Percentiles rank a stretch among this genome's conserved stretches.
Evolutionary conservation across 1,284 basidiomycete genomes (phyloP).

Genomic region (Meira nashicola): DNA sequence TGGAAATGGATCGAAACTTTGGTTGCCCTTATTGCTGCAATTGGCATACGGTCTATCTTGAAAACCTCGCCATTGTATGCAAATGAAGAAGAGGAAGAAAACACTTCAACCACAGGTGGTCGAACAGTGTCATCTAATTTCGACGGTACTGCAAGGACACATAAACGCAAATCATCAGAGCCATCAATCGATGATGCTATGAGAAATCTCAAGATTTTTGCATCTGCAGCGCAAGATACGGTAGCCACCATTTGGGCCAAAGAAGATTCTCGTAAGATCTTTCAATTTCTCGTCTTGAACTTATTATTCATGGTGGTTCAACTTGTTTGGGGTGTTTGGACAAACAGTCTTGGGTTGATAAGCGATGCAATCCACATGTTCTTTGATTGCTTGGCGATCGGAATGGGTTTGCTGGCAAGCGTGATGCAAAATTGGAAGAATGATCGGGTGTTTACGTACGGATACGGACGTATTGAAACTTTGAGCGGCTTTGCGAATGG

Average conservation of each 20-base stretch:
- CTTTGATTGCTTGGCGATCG: constrained; percentile 97
- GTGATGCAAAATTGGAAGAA: constrained; percentile 97
- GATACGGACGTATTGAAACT: constrained; percentile 97
- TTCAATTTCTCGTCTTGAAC: constrained; percentile 92
- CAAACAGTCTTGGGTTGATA: constrained; percentile 91
- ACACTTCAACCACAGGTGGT: neutral
- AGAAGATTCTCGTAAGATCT: constrained; percentile 87
- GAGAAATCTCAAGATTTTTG: constrained; percentile 15
- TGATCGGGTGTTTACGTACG: constrained; percentile 90
- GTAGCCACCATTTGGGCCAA: constrained; percentile 83
- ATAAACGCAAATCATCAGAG: constrained; percentile 20
- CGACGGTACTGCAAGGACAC: neutral
- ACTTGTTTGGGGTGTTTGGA: constrained; percentile 73
- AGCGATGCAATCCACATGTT: constrained; percentile 99
- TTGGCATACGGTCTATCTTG: constrained; percentile 39
- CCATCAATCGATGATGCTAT: constrained; percentile 26
- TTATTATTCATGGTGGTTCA: constrained; percentile 81
- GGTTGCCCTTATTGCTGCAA: constrained; percentile 31
- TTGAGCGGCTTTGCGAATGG: constrained; percentile 97
- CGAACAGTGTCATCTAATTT: neutral
- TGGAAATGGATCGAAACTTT: constrained; percentile 23
- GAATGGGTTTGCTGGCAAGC: constrained; percentile 88
- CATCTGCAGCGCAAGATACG: constrained; percentile 38
- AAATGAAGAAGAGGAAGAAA: neutral
- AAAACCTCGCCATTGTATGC: constrained; percentile 33